Percentiles rank a stretch among this genome's conserved stretches.
Conservation (phyloP, 306 rosid genomes). For the Phaseolus lunatus region DNA sequence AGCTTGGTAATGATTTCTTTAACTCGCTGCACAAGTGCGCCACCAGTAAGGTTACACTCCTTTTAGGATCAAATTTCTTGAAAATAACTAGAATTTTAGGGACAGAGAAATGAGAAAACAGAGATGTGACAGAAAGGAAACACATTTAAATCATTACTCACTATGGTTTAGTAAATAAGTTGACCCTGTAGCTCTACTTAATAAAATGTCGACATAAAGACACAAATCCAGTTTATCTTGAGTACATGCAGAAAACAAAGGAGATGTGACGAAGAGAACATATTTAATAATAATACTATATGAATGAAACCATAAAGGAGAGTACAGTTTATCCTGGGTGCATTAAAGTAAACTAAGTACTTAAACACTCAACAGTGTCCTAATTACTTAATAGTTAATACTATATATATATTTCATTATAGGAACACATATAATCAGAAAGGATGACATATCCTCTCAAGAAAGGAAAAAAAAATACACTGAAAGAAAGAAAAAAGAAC, state of each 20-base stretch:
- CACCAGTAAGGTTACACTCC: too few relatives aligned
- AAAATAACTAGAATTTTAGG: too few relatives aligned
- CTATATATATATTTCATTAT: not conserved
- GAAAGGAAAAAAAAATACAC: not conserved
- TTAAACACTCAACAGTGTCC: slow-evolving; percentile 3
- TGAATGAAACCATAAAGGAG: not conserved
- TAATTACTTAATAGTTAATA: not conserved
- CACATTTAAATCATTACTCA: not conserved
- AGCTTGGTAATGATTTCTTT: too few relatives aligned
- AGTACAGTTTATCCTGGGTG: not conserved
- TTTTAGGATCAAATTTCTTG: too few relatives aligned
- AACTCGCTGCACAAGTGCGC: too few relatives aligned
- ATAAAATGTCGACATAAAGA: not conserved
- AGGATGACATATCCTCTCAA: not conserved
- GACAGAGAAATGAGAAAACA: too few relatives aligned
- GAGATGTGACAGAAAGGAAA: not conserved
- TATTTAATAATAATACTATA: not conserved
- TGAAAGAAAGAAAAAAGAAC: not conserved
- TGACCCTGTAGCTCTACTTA: not conserved
- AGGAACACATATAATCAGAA: not conserved
- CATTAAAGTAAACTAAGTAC: not conserved
- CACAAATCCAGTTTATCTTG: not conserved
- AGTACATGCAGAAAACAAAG: not conserved
- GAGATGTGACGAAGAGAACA: not conserved
- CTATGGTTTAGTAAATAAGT: not conserved